phyloP scores from a whole-genome alignment of 306 rosid genomes.

The Dalbergia cultrata region DNA sequence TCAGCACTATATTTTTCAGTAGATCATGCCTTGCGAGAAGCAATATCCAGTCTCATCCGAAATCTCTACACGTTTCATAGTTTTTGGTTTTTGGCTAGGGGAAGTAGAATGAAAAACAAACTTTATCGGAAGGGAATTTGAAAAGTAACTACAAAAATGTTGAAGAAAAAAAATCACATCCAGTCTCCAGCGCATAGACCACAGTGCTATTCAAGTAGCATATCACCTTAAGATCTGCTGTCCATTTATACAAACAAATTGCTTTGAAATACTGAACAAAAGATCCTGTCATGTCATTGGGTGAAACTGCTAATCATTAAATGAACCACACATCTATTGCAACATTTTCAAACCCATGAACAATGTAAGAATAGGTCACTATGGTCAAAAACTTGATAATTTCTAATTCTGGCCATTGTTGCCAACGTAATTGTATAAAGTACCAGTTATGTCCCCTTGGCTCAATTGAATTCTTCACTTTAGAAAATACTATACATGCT shows the following conservation, averaged over 20 bases:
- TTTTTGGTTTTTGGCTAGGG: not conserved
- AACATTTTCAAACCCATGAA: not conserved
- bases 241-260: slow-evolving; percentile 5
- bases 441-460: not conserved
- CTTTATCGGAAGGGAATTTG: not conserved
- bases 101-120: not conserved
- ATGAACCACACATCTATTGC: not conserved
- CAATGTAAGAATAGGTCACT: not conserved
- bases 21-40: not conserved
- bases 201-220: not conserved
- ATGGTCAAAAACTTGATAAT: not conserved
- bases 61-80: not conserved
- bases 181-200: slow-evolving; percentile 20
- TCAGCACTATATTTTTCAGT: not conserved
- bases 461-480: not conserved
- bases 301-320: not conserved
- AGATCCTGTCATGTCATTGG: not conserved
- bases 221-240: not conserved
- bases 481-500: not conserved
- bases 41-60: not conserved
- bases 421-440: not conserved
- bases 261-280: slow-evolving; percentile 6
- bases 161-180: slow-evolving; percentile 1
- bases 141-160: not conserved
- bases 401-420: not conserved